These are phyloP conservation scores for Ochetophila trinervis DNA, from an alignment of 306 rosid species.

Conservation along the genomic window DNA sequence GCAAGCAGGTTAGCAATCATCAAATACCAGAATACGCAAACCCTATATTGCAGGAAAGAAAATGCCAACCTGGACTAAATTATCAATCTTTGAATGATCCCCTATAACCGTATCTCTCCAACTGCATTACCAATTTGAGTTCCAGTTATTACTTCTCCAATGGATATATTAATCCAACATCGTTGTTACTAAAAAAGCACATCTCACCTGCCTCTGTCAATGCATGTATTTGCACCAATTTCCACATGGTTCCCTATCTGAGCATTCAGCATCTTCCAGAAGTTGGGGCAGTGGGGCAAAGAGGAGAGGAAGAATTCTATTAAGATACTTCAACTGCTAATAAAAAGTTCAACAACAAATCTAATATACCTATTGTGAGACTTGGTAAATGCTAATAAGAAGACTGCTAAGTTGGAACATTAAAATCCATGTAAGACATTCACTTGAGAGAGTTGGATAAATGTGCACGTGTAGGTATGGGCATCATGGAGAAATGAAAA, in stretches of 20 bases:
- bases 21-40: not conserved
- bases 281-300: slow-evolving; percentile 8
- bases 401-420: not conserved
- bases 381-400: not conserved
- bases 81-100: slow-evolving; percentile 80
- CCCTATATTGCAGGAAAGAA: slow-evolving; percentile 1
- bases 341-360: not conserved
- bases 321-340: slow-evolving; percentile 14
- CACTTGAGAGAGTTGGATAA: not conserved
- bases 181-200: slow-evolving; percentile 1
- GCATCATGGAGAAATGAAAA: not conserved
- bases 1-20: slow-evolving; percentile 27
- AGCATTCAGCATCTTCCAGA: slow-evolving; percentile 63
- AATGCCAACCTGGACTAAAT: slow-evolving; percentile 83
- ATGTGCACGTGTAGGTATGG: not conserved
- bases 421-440: not conserved
- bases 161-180: slow-evolving; percentile 1
- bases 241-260: slow-evolving; percentile 71
- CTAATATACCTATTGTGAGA: not conserved
- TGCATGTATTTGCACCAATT: slow-evolving; percentile 88
- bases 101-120: slow-evolving; percentile 93
- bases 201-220: slow-evolving; percentile 90
- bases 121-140: slow-evolving; percentile 44
- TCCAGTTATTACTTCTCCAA: slow-evolving; percentile 23
- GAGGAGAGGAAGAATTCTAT: slow-evolving; percentile 25